Conservation (phyloP, 768 basidiomycete species). For the Suillus fuscotomentosus region DNA sequence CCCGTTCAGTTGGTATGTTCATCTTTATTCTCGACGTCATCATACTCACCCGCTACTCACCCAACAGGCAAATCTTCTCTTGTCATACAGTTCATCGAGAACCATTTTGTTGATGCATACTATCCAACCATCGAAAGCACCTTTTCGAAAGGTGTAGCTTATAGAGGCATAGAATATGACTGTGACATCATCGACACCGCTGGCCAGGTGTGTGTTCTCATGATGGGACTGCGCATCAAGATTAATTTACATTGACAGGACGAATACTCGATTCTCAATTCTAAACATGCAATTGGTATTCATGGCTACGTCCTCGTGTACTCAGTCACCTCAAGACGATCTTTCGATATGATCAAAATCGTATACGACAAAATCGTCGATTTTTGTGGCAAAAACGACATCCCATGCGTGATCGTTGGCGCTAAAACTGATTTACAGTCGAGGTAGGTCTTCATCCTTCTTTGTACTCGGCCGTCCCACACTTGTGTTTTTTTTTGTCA, state of each 20-base stretch:
- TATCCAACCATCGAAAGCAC: conserved; percentile 95
- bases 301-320: conserved; percentile 98
- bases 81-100: conserved; percentile 90
- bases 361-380: conserved; percentile 92
- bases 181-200: conserved; percentile 99
- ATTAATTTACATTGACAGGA: conserved; percentile 51
- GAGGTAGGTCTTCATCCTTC: conserved; percentile 50
- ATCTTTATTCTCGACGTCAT: conserved; percentile 10
- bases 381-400: conserved; percentile 78
- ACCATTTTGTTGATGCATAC: conserved; percentile 88
- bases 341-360: conserved; percentile 93
- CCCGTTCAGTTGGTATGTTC: conserved; percentile 81
- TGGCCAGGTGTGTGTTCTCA: conserved; percentile 68
- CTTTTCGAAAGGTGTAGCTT: conserved; percentile 79
- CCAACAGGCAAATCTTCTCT: conserved; percentile 88
- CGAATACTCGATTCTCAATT: conserved; percentile 91
- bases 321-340: conserved; percentile 83
- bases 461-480: conserved; percentile 11
- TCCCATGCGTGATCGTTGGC: conserved; percentile 94
- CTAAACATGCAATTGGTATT: conserved; percentile 94
- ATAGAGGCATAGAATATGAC: conserved; percentile 89
- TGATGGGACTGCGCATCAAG: neutral
- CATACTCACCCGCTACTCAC: conserved; percentile 15
- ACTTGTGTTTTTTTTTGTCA: conserved; percentile 12
- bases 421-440: conserved; percentile 83